Percentiles rank a stretch among this genome's conserved stretches.
Evolutionary conservation across 345 rosid genomes (phyloP).

Genomic region (Citrus inodora): DNA sequence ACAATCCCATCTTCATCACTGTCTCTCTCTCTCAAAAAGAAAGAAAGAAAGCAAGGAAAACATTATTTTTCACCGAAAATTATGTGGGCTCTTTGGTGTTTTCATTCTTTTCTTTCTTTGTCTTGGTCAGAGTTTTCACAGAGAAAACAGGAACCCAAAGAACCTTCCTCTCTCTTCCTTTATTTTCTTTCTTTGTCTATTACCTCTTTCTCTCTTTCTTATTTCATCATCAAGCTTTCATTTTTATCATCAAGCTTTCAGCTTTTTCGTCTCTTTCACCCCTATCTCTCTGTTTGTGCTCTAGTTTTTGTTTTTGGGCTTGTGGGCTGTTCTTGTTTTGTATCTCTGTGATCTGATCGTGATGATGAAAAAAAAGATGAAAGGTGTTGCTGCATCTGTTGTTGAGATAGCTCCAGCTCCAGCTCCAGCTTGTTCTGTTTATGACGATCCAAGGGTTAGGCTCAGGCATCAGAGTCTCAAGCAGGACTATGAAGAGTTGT

Average conservation of each 20-base stretch:
- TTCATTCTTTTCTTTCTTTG: constrained; percentile 36
- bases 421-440: constrained; percentile 19
- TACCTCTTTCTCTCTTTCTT: constrained; percentile 7
- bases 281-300: constrained; percentile 5
- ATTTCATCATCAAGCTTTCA: background rate
- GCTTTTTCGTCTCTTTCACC: constrained; percentile 7
- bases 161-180: constrained; percentile 45
- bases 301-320: background rate
- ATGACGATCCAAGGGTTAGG: constrained; percentile 43
- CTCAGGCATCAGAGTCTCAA: constrained; percentile 50
- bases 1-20: constrained; percentile 59
- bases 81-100: constrained; percentile 84
- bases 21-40: constrained; percentile 30
- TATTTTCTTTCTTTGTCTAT: background rate
- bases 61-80: constrained; percentile 40
- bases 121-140: constrained; percentile 78
- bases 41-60: constrained; percentile 18
- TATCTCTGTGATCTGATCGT: constrained; percentile 14
- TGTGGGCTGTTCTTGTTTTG: background rate
- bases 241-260: background rate
- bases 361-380: constrained; percentile 46
- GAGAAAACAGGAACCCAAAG: constrained; percentile 53
- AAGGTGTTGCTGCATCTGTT: constrained; percentile 26
- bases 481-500: constrained; percentile 54
- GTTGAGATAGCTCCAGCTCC: constrained; percentile 27